Evolutionary conservation across 441 rosid genomes (phyloP).

Genomic region (Gossypium gossypioides): DNA sequence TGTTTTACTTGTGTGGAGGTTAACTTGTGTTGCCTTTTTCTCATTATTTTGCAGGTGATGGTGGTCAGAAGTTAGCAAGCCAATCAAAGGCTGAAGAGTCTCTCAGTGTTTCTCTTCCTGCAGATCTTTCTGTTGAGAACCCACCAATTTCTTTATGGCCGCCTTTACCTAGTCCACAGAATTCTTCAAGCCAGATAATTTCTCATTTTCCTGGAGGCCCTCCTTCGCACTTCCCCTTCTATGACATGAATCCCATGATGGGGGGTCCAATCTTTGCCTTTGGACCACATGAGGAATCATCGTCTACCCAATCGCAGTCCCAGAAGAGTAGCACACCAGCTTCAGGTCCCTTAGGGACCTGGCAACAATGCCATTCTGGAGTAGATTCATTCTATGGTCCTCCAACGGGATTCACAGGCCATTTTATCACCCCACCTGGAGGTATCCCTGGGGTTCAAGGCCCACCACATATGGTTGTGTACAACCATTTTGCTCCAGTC

Average conservation of each 20-base stretch:
- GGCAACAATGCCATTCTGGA: slow-evolving; percentile 77
- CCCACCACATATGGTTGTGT: slow-evolving; percentile 89
- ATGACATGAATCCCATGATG: slow-evolving; percentile 84
- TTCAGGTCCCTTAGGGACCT: slow-evolving; percentile 58
- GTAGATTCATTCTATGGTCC: slow-evolving; percentile 90
- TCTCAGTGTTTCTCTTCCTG: slow-evolving; percentile 81
- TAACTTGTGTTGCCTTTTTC: not conserved
- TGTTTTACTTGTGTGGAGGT: not conserved
- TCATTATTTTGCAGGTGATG: slow-evolving; percentile 36
- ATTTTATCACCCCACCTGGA: slow-evolving; percentile 78
- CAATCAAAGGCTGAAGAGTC: slow-evolving; percentile 76
- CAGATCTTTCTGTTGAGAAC: slow-evolving; percentile 89
- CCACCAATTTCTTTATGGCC: slow-evolving; percentile 80
- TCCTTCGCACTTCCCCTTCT: slow-evolving; percentile 75
- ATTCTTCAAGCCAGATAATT: slow-evolving; percentile 66
- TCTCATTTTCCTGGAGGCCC: slow-evolving; percentile 78
- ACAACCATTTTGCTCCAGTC: slow-evolving; percentile 95
- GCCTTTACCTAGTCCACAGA: slow-evolving; percentile 64
- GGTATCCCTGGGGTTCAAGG: slow-evolving; percentile 85
- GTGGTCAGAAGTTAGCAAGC: slow-evolving; percentile 42
- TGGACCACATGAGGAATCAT: slow-evolving; percentile 77
- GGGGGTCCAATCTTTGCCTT: slow-evolving; percentile 81
- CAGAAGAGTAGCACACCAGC: slow-evolving; percentile 61
- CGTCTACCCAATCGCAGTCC: slow-evolving; percentile 51
- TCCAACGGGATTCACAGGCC: slow-evolving; percentile 78